These are phyloP conservation scores for Dactylonectria macrodidyma DNA, from an alignment of 2,329 filamentous ascomycete genomes.

Conservation along the genomic window DNA sequence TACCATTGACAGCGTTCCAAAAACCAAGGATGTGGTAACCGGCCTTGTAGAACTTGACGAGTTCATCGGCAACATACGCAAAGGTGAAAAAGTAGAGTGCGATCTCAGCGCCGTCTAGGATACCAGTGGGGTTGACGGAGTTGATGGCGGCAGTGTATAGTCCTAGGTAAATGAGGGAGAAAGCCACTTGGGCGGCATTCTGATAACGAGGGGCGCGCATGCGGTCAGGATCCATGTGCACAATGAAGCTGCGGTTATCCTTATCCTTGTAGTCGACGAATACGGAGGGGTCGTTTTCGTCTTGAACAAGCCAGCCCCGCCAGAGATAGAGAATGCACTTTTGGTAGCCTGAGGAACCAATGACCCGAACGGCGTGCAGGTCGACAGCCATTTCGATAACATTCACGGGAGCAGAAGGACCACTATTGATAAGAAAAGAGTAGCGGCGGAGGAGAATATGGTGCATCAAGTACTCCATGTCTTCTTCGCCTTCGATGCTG, in stretches of 20 bases:
- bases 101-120: slow-evolving; percentile 87
- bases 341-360: slow-evolving; percentile 94
- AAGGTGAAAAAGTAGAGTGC: slow-evolving; percentile 92
- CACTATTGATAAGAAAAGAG: slow-evolving; percentile 81
- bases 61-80: slow-evolving; percentile 91
- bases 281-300: slow-evolving; percentile 89
- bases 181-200: slow-evolving; percentile 88
- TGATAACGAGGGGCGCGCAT: slow-evolving; percentile 95
- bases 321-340: slow-evolving; percentile 95
- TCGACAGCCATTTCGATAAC: slow-evolving; percentile 96
- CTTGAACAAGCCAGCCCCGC: slow-evolving; percentile 97
- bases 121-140: slow-evolving; percentile 88
- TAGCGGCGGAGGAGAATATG: slow-evolving; percentile 90
- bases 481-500: slow-evolving; percentile 88
- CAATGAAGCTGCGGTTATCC: slow-evolving; percentile 82
- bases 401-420: slow-evolving; percentile 83
- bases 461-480: slow-evolving; percentile 84
- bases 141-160: slow-evolving; percentile 95
- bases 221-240: slow-evolving; percentile 92
- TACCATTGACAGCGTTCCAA: slow-evolving; percentile 95
- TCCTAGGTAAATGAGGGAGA: slow-evolving; percentile 85
- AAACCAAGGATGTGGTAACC: slow-evolving; percentile 93
- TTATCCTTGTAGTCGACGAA: slow-evolving; percentile 92
- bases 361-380: slow-evolving; percentile 88
- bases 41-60: slow-evolving; percentile 93